phyloP scores from a whole-genome alignment of 352 stramenopile species.

The Stephanocyclus meneghinianus region DNA sequence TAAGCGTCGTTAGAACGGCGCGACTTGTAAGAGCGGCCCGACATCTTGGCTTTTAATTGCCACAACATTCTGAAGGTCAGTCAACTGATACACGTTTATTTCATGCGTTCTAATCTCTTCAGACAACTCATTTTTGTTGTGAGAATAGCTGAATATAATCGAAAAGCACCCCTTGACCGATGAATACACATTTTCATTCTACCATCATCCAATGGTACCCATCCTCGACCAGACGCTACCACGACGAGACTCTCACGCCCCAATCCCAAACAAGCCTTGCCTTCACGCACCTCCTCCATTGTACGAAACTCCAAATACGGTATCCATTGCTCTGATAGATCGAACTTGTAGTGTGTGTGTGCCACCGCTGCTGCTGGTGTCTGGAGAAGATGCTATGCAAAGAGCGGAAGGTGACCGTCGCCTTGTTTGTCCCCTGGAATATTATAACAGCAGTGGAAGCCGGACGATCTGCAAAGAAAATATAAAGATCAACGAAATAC shows the following conservation, averaged over 20 bases:
- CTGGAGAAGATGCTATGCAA: neutral
- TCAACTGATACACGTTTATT: neutral
- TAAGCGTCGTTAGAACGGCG: neutral
- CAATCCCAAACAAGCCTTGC: neutral
- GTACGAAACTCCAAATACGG: slow-evolving; percentile 77
- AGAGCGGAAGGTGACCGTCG: neutral
- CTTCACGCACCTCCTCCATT: slow-evolving; percentile 70
- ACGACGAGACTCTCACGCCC: slow-evolving; percentile 4
- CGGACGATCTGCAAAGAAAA: neutral
- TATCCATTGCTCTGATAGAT: slow-evolving; percentile 65
- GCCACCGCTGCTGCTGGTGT: neutral
- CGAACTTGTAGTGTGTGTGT: neutral
- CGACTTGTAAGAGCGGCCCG: neutral
- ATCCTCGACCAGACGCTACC: neutral
- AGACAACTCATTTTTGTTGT: too few species aligned
- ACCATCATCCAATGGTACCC: too few species aligned
- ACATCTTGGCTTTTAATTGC: neutral
- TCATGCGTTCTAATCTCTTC: too few species aligned
- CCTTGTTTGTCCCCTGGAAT: neutral
- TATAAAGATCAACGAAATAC: neutral
- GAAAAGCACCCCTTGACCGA: too few species aligned
- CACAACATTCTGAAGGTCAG: neutral
- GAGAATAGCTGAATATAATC: too few species aligned
- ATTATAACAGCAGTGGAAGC: neutral
- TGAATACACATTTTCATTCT: too few species aligned